phyloP scores from a whole-genome alignment of 2,329 filamentous ascomycete genomes.

The Penicillium sp. region DNA sequence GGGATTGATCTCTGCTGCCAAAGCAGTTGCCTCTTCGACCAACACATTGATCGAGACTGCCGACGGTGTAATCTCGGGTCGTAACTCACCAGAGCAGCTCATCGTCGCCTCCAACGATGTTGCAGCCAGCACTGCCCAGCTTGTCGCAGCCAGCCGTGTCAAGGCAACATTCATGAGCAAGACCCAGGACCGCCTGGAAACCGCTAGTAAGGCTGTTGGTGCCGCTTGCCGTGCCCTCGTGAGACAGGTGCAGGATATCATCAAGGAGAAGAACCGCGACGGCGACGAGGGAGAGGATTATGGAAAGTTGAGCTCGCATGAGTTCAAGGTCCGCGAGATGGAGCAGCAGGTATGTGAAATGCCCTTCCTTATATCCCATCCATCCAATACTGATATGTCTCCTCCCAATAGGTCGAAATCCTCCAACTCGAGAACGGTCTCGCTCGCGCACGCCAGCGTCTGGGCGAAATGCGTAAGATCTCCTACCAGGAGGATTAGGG shows the following conservation, averaged over 20 bases:
- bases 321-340: constrained; percentile 99
- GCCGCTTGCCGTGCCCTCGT: constrained; percentile 83
- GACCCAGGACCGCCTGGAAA: constrained; percentile 87
- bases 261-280: constrained; percentile 77
- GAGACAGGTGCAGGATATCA: constrained; percentile 90
- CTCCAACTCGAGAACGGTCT: constrained; percentile 89
- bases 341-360: constrained; percentile 90
- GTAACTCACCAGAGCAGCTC: constrained; percentile 92
- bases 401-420: constrained; percentile 77
- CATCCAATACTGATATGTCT: constrained; percentile 11
- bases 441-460: constrained; percentile 70
- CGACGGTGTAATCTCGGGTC: constrained; percentile 86
- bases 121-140: constrained; percentile 90
- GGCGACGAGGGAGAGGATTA: constrained; percentile 83
- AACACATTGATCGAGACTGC: constrained; percentile 98
- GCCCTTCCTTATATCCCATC: neutral
- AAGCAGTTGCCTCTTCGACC: constrained; percentile 89
- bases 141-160: constrained; percentile 91
- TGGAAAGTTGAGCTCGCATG: constrained; percentile 79
- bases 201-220: constrained; percentile 88
- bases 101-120: constrained; percentile 98
- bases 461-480: constrained; percentile 98
- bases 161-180: constrained; percentile 98
- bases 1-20: constrained; percentile 92
- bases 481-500: constrained; percentile 75